Conservation (phyloP, 2,329 filamentous ascomycete species). For the Colletotrichum sp. region DNA sequence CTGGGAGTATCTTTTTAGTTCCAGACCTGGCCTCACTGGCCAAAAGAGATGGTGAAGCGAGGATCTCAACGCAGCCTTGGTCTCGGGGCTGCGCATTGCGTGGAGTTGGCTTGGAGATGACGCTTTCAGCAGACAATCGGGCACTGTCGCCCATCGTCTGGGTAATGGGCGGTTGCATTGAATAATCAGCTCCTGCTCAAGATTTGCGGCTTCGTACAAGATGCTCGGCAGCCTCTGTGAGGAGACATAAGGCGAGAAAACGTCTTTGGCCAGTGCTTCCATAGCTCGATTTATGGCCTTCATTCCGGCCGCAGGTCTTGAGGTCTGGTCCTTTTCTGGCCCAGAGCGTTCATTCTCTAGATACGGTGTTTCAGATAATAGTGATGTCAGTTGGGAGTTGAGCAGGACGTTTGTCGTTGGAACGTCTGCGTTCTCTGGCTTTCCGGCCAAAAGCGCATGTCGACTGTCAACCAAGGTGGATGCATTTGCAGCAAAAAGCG, state of each 20-base stretch:
- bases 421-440: not conserved
- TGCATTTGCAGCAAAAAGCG: not conserved
- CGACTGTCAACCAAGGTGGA: rapidly evolving
- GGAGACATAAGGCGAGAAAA: not conserved
- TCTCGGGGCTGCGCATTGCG: not conserved
- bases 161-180: not conserved
- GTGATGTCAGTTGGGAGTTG: not conserved
- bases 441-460: not conserved
- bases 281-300: not conserved
- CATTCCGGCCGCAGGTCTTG: not conserved
- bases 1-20: not conserved
- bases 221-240: not conserved
- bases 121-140: not conserved
- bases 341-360: not conserved
- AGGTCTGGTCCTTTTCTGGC: rapidly evolving
- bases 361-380: not conserved
- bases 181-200: not conserved
- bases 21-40: not conserved
- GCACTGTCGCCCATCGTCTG: not conserved
- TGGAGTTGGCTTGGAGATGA: not conserved
- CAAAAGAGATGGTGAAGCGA: not conserved
- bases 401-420: not conserved
- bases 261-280: not conserved
- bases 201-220: not conserved
- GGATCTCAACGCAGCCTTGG: not conserved